phyloP scores from a whole-genome alignment of 2,329 filamentous ascomycete genomes.

The Penicillium digitatum region DNA sequence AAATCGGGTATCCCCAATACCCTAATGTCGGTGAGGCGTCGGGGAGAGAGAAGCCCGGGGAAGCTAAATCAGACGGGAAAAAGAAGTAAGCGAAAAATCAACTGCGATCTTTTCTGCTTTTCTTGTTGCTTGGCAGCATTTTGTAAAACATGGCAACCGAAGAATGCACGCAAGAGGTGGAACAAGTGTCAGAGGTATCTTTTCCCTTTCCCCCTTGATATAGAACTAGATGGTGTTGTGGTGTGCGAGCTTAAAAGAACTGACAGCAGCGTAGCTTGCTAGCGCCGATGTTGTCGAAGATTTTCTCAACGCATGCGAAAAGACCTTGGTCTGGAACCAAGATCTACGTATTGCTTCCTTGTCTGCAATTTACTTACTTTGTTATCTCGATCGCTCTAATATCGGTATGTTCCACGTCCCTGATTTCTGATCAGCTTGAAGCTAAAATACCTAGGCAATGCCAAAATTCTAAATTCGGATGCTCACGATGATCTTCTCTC shows the following conservation, averaged over 20 bases:
- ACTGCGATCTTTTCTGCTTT: background rate
- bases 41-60: conserved; percentile 16
- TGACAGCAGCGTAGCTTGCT: conserved; percentile 7
- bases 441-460: conserved; percentile 46
- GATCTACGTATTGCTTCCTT: conserved; percentile 62
- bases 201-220: background rate
- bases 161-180: conserved; percentile 14
- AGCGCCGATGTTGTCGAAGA: conserved; percentile 5
- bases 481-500: conserved; percentile 59
- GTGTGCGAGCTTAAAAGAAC: background rate
- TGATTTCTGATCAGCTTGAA: background rate
- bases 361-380: conserved; percentile 62
- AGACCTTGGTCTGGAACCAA: conserved; percentile 53
- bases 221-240: background rate
- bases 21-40: background rate
- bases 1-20: background rate
- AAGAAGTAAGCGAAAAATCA: conserved; percentile 6
- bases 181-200: conserved; percentile 16
- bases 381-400: conserved; percentile 65
- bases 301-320: conserved; percentile 22
- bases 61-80: conserved; percentile 11
- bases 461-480: conserved; percentile 61
- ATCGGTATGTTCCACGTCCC: conserved; percentile 47
- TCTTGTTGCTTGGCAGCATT: background rate
- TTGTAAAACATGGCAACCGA: conserved; percentile 20